A percentile compares a stretch with the other conserved stretches of the same genome.
phyloP scores from a whole-genome alignment of 2,329 filamentous ascomycete species.

The Raffaelea albimanens region DNA sequence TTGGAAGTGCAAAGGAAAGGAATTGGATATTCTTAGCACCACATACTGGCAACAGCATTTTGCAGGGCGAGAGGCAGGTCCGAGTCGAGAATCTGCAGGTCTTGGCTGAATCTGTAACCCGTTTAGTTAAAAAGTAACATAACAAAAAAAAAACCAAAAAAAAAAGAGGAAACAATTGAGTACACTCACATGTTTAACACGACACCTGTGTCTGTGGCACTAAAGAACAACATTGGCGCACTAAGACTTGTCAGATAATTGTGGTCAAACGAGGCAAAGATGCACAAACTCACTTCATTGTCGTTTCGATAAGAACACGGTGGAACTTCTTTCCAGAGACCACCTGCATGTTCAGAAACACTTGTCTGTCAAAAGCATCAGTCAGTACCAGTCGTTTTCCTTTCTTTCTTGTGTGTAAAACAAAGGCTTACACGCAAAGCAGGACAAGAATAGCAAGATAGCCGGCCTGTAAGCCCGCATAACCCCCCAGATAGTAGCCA shows the following conservation, averaged over 20 bases:
- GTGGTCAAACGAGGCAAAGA: too few relatives aligned
- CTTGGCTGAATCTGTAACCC: neutral
- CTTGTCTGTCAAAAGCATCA: neutral
- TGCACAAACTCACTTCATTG: too few relatives aligned
- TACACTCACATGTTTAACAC: neutral
- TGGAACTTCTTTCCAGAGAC: neutral
- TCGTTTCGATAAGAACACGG: neutral
- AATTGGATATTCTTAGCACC: neutral
- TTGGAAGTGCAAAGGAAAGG: too few relatives aligned
- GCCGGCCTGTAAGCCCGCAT: neutral
- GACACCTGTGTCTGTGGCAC: neutral
- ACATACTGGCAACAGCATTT: neutral
- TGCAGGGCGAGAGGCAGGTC: neutral
- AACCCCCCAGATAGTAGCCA: neutral
- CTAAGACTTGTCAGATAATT: neutral
- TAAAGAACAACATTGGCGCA: neutral
- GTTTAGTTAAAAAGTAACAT: neutral
- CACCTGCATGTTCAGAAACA: neutral
- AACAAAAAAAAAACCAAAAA: neutral
- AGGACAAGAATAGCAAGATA: neutral
- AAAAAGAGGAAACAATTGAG: neutral
- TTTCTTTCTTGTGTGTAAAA: too few relatives aligned
- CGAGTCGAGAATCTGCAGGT: neutral
- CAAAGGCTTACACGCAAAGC: neutral
- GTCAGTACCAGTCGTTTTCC: too few relatives aligned